Evolutionary conservation across 2,329 filamentous ascomycete genomes (phyloP).

Genomic region (Penicillium sumatraense): DNA sequence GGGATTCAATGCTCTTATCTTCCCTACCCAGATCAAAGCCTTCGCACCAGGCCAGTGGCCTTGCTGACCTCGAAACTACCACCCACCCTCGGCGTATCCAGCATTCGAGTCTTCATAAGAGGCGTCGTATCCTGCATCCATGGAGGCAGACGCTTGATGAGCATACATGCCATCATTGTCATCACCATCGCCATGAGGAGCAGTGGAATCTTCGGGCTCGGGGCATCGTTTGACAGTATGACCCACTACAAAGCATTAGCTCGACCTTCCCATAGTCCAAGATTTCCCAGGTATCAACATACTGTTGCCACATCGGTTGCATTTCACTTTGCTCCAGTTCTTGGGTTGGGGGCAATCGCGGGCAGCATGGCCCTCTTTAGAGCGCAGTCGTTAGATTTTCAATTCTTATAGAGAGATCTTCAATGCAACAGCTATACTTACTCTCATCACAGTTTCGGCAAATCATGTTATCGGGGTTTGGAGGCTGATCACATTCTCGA

Average conservation of each 20-base stretch:
- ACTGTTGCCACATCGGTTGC: slow-evolving; percentile 52
- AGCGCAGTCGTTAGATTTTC: slow-evolving; percentile 11
- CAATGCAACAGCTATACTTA: slow-evolving; percentile 20
- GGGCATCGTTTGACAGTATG: slow-evolving; percentile 47
- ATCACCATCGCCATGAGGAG: not conserved
- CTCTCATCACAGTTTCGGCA: slow-evolving; percentile 53
- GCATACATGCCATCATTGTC: not conserved
- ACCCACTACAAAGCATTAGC: slow-evolving; percentile 42
- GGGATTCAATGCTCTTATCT: not conserved
- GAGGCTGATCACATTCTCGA: slow-evolving; percentile 49
- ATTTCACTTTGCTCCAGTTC: slow-evolving; percentile 50
- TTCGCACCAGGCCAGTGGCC: not conserved
- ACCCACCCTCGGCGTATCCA: not conserved
- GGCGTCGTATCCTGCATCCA: not conserved
- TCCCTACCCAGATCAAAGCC: slow-evolving; percentile 13
- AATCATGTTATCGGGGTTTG: slow-evolving; percentile 43
- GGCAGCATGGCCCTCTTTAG: slow-evolving; percentile 45
- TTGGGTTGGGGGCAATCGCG: slow-evolving; percentile 50
- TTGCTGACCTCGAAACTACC: not conserved
- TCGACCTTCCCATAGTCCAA: not conserved
- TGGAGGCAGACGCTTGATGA: not conserved
- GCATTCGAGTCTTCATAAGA: not conserved
- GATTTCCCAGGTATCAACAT: slow-evolving; percentile 18
- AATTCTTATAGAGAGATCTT: not conserved
- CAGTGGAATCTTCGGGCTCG: slow-evolving; percentile 27